These are phyloP conservation scores for Dactylis glomerata DNA, from an alignment of 176 grass and related monocot species.

Conservation along the genomic window DNA sequence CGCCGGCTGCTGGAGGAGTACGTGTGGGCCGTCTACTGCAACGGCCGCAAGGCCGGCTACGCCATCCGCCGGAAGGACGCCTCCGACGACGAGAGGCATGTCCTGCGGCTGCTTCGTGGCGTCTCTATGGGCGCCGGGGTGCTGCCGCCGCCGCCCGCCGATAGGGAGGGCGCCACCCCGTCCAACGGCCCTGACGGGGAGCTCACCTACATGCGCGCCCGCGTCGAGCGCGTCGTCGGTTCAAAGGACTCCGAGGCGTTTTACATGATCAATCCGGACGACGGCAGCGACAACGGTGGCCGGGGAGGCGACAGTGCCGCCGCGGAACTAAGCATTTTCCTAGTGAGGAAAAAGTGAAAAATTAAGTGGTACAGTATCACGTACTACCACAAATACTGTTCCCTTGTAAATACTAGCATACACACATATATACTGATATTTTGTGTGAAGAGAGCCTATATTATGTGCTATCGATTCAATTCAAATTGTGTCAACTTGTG, in stretches of 20 bases:
- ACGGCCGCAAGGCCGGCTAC: conserved; percentile 77
- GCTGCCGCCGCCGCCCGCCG: conserved; percentile 54
- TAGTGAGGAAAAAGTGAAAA: conserved; percentile 78
- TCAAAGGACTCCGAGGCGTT: conserved; percentile 89
- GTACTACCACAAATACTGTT: neutral
- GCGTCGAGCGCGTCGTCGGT: conserved; percentile 83
- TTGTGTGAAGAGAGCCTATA: neutral
- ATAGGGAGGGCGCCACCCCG: conserved; percentile 6
- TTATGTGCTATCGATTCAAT: neutral
- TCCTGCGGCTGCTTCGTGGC: conserved; percentile 68
- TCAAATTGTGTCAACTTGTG: neutral
- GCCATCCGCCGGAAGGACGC: conserved; percentile 73
- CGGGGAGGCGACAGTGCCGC: conserved; percentile 33
- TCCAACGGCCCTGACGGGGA: conserved; percentile 54
- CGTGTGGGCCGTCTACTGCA: conserved; percentile 94
- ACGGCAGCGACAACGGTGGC: neutral
- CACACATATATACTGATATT: neutral
- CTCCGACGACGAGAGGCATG: conserved; percentile 70
- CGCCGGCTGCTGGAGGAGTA: conserved; percentile 76
- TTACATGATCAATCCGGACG: conserved; percentile 92
- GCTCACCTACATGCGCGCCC: conserved; percentile 85
- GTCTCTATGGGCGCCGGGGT: conserved; percentile 95
- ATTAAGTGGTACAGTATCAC: neutral
- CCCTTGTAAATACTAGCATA: neutral
- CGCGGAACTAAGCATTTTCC: conserved; percentile 77